A percentile compares a stretch with the other conserved stretches of the same genome.
Conservation (phyloP, 805 yeast species). For the Ogataea siamensis region DNA sequence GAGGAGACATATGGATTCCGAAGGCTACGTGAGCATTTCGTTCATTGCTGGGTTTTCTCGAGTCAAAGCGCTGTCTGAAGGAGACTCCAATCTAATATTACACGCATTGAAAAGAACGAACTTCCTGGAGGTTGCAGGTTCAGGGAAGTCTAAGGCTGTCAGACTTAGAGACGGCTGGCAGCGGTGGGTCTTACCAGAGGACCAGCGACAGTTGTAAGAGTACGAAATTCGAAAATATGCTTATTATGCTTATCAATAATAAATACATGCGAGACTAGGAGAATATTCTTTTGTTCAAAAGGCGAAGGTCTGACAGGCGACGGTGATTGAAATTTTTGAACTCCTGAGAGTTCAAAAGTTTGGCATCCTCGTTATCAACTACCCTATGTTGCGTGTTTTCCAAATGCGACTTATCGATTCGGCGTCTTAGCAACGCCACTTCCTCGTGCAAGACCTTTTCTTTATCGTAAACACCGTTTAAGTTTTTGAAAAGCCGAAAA, state of each 20-base stretch:
- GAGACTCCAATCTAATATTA: constrained; percentile 43
- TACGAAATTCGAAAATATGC: background rate
- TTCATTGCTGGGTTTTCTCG: constrained; percentile 69
- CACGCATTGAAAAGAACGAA: constrained; percentile 31
- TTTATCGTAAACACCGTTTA: constrained; percentile 14
- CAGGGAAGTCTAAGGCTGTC: constrained; percentile 41
- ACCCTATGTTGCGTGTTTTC: background rate
- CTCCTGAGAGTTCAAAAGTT: constrained; percentile 20
- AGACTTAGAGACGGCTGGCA: constrained; percentile 59
- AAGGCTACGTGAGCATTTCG: constrained; percentile 64
- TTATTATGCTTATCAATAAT: constrained; percentile 4
- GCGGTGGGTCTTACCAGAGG: constrained; percentile 64
- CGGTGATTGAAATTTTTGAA: constrained; percentile 25
- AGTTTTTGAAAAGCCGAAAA: constrained; percentile 16
- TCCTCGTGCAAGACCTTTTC: constrained; percentile 10
- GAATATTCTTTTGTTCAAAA: constrained; percentile 25
- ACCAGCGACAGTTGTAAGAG: constrained; percentile 25
- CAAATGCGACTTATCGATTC: constrained; percentile 7
- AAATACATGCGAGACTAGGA: constrained; percentile 5
- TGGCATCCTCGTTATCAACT: constrained; percentile 11
- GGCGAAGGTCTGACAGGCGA: constrained; percentile 23
- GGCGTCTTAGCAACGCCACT: constrained; percentile 9
- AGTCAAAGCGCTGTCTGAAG: constrained; percentile 54
- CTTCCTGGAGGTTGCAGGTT: constrained; percentile 31
- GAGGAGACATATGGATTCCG: constrained; percentile 69